Base-by-base conservation (phyloP, 2,329 filamentous ascomycete species). In the Fusarium vanettenii region DNA sequence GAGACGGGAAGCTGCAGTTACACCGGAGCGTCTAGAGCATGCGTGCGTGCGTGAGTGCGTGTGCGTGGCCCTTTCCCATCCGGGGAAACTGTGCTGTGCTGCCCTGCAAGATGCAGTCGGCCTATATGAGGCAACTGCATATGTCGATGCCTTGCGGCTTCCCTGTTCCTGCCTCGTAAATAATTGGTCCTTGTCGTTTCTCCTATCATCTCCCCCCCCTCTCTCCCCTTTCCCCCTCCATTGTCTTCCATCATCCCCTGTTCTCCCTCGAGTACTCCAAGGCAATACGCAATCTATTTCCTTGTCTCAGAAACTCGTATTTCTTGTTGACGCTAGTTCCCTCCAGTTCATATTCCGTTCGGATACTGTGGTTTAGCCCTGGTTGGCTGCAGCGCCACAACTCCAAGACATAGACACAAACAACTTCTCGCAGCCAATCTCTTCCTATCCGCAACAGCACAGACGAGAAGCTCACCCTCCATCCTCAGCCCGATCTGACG, bases 1-100 rank as follows among this genome's bases (percentile, higher is more conserved):
- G 43, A 31, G 41, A 64, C 67, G 66, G 70, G 39, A 68, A 64
- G 64, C 64, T 69, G 64, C 70, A 76, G 73, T 76, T 60, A 60
- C 62, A 74, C 68, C 25, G 27, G 67, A 22, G 67, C 67, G 35
- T 37, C 35, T 37, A 18, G 35, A 37, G 35, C 14, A 6, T 37
- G 35, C 35, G 29, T 31, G 29, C 9, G 29, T 29, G 27, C 27
- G 33, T 31, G 29, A 31, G 29, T 31, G 29, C 29, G 29, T 31
- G 66, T 57, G 60, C 70, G 70, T 65, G 56, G 25, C 50, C 64
- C 62, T 16, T 62, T 60, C 31, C 55, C 25, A 48, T 35, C 52
- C 52, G 33, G 62, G 52, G 37, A 45, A 59, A 35, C 16, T 41
- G 11, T 10, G 11, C 39, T 43, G 39, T 43, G 11, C 41, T 45